Conservation (phyloP, 257 asterid genomes). For the Primulina eburnea region DNA sequence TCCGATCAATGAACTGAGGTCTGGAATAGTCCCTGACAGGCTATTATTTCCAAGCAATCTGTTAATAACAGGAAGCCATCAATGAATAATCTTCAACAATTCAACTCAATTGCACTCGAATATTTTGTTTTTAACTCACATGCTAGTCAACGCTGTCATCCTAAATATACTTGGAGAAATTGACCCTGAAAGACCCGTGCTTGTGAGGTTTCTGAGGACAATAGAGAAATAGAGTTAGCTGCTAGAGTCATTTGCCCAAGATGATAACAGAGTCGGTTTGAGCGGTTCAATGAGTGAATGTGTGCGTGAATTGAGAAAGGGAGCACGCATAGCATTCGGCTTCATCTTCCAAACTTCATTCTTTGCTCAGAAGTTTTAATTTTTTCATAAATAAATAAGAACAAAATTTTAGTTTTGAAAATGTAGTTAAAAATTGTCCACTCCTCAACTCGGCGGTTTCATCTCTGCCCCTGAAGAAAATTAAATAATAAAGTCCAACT, state of each 20-base stretch:
- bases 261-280: background rate
- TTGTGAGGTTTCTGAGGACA: conserved; percentile 62
- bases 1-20: conserved; percentile 59
- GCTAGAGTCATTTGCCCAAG: background rate
- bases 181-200: conserved; percentile 73
- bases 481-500: conserved; percentile 36
- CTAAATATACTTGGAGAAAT: conserved; percentile 63
- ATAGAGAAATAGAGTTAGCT: conserved; percentile 16
- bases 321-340: background rate
- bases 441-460: background rate
- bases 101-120: background rate
- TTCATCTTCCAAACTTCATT: too few relatives aligned
- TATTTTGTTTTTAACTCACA: conserved; percentile 45
- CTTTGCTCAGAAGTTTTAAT: too few relatives aligned
- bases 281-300: background rate
- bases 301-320: background rate
- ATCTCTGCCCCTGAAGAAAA: background rate
- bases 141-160: conserved; percentile 70
- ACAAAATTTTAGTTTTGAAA: too few relatives aligned
- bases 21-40: conserved; percentile 74
- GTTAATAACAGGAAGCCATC: conserved; percentile 28
- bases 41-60: conserved; percentile 79
- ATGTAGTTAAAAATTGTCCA: background rate
- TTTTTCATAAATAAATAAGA: too few relatives aligned
- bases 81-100: conserved; percentile 8